A percentile compares a stretch with the other conserved stretches of the same genome.
phyloP scores from a whole-genome alignment of 768 basidiomycete genomes.

The Termitomyces eurrhizus region DNA sequence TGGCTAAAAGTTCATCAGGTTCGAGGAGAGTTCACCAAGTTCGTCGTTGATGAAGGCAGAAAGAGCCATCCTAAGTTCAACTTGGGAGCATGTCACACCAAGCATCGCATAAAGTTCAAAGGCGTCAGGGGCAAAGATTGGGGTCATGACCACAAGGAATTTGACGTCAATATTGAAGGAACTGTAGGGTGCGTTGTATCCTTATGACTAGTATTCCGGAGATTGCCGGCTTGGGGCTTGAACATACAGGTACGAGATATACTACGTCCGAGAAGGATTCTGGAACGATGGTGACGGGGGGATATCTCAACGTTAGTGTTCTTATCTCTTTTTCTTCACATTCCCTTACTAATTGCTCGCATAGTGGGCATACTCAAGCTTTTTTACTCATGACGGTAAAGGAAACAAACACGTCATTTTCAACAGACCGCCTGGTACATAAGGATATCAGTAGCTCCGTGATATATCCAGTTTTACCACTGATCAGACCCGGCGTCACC shows the following conservation, averaged over 20 bases:
- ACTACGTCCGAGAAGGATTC: conserved; percentile 12
- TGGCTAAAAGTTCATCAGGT: not conserved
- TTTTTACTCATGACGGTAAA: conserved; percentile 3
- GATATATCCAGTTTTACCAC: not conserved
- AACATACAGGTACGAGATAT: conserved; percentile 11
- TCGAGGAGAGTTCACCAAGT: conserved; percentile 8
- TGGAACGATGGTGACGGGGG: conserved; percentile 12
- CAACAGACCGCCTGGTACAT: conserved; percentile 2
- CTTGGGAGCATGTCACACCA: conserved; percentile 19
- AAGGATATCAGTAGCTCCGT: not conserved
- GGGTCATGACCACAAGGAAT: conserved; percentile 23
- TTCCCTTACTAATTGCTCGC: not conserved
- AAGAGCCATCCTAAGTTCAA: conserved; percentile 11
- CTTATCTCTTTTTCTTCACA: not conserved
- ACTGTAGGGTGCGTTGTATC: conserved; percentile 14
- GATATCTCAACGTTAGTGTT: conserved; percentile 11
- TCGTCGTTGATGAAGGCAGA: conserved; percentile 8
- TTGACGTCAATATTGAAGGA: conserved; percentile 14
- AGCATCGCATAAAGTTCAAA: conserved; percentile 18
- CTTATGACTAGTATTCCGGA: not conserved
- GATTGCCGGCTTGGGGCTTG: not conserved
- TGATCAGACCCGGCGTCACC: not conserved
- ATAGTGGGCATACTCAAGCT: conserved; percentile 12
- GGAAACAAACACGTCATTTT: conserved; percentile 7
- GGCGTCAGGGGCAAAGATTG: conserved; percentile 20